A percentile compares a stretch with the other conserved stretches of the same genome.
phyloP scores from a whole-genome alignment of 2,329 filamentous ascomycete species.

The Penicillium sp. region DNA sequence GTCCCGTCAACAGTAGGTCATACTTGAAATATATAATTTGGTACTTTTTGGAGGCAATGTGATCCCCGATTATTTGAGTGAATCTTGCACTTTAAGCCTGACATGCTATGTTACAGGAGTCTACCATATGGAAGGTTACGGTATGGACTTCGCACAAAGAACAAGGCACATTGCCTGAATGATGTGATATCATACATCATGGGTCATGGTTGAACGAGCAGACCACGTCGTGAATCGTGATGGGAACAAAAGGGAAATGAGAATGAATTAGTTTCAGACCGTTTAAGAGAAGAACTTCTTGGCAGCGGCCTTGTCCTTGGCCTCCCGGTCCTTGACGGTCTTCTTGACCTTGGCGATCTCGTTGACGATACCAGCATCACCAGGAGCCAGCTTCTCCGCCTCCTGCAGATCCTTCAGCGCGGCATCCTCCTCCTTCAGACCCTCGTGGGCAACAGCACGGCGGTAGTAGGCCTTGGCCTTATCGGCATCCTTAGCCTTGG shows the following conservation, averaged over 20 bases:
- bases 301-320: slow-evolving; percentile 89
- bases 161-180: slow-evolving; percentile 11
- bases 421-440: slow-evolving; percentile 79
- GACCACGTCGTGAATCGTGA: slow-evolving; percentile 32
- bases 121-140: neutral
- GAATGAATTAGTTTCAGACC: slow-evolving; percentile 5
- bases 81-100: neutral
- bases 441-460: slow-evolving; percentile 71
- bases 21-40: neutral
- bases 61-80: neutral
- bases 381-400: slow-evolving; percentile 72
- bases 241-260: slow-evolving; percentile 4
- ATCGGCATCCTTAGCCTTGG: slow-evolving; percentile 68
- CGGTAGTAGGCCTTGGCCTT: slow-evolving; percentile 88
- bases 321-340: slow-evolving; percentile 67
- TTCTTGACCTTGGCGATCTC: slow-evolving; percentile 80
- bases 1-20: neutral
- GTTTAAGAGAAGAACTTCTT: slow-evolving; percentile 78
- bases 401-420: slow-evolving; percentile 73
- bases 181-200: slow-evolving; percentile 30
- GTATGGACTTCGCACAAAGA: neutral
- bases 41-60: neutral
- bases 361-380: slow-evolving; percentile 70
- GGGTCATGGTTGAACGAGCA: slow-evolving; percentile 13
- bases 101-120: neutral